Conservation (phyloP, 345 rosid species). For the Populus pruinosa region DNA sequence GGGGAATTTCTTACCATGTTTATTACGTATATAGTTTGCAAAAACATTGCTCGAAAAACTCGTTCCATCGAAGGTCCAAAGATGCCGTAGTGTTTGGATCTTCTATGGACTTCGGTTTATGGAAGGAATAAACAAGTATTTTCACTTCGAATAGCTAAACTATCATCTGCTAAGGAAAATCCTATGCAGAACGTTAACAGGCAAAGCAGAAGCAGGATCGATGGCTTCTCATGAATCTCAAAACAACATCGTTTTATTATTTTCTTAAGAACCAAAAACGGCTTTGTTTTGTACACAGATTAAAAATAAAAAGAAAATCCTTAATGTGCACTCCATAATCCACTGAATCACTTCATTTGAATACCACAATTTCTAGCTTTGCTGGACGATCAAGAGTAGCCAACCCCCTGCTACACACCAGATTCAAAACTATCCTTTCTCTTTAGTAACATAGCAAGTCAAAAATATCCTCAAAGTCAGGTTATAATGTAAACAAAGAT, state of each 20-base stretch:
- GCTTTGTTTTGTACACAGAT: too few species aligned
- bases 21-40: background rate
- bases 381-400: too few species aligned
- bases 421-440: slow-evolving; percentile 47
- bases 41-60: background rate
- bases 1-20: background rate
- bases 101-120: background rate
- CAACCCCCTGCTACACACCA: too few species aligned
- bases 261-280: too few species aligned
- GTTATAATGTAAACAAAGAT: background rate
- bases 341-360: too few species aligned
- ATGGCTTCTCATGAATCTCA: too few species aligned
- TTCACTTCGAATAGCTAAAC: background rate
- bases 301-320: too few species aligned
- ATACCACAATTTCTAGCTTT: too few species aligned
- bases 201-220: too few species aligned
- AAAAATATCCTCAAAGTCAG: slow-evolving; percentile 1
- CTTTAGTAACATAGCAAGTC: slow-evolving; percentile 27
- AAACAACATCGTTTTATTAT: too few species aligned
- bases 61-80: background rate
- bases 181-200: slow-evolving; percentile 15
- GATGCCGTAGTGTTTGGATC: background rate
- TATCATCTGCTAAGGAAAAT: slow-evolving; percentile 39
- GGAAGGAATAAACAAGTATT: background rate
- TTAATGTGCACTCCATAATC: too few species aligned